Evolutionary conservation across 805 yeast species (phyloP).

Genomic region (Zygoascus flipseniorum): DNA sequence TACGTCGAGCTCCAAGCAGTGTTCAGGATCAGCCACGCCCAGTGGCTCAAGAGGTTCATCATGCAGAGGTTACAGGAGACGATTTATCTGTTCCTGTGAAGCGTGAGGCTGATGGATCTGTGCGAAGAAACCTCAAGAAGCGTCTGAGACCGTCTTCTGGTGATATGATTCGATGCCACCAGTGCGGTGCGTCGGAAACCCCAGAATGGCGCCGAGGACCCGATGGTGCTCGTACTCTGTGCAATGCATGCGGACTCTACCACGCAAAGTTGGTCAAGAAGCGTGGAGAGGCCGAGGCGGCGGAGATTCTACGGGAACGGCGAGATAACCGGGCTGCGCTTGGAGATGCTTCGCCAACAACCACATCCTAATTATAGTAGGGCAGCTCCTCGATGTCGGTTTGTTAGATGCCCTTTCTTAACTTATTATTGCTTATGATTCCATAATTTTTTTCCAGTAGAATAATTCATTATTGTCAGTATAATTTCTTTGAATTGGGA

Average conservation of each 20-base stretch:
- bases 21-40: neutral
- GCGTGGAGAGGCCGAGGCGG: slow-evolving; percentile 46
- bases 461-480: neutral
- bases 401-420: neutral
- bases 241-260: slow-evolving; percentile 77
- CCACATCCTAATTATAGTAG: neutral
- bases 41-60: neutral
- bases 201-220: slow-evolving; percentile 88
- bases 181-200: slow-evolving; percentile 50
- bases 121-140: slow-evolving; percentile 4
- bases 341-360: neutral
- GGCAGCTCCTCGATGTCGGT: neutral
- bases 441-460: neutral
- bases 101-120: neutral
- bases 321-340: slow-evolving; percentile 3
- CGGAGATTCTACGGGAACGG: slow-evolving; percentile 29
- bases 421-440: neutral
- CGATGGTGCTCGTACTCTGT: slow-evolving; percentile 61
- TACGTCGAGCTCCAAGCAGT: neutral
- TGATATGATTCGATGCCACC: slow-evolving; percentile 29
- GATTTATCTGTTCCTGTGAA: neutral
- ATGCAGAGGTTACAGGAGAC: neutral
- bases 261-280: slow-evolving; percentile 59
- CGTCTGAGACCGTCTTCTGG: slow-evolving; percentile 11
- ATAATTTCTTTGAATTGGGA: neutral